A percentile compares a stretch with the other conserved stretches of the same genome.
These are phyloP conservation scores for Suillus luteus DNA, from an alignment of 768 basidiomycete species.

Conservation along the genomic window DNA sequence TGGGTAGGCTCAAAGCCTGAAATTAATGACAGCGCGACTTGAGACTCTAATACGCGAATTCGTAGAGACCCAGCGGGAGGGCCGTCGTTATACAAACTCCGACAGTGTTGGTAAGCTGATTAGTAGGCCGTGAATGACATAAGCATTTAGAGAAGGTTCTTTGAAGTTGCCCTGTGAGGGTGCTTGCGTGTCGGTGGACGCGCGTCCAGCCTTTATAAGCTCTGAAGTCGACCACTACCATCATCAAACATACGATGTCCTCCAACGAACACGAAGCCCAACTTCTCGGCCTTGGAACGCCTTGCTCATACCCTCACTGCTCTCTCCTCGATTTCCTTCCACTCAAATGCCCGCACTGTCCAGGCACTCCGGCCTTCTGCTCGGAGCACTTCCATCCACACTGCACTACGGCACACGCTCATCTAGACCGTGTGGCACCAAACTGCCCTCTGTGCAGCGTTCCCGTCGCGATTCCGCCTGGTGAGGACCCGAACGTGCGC, in stretches of 20 bases:
- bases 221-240: constrained; percentile 5
- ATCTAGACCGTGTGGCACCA: constrained; percentile 73
- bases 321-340: constrained; percentile 81
- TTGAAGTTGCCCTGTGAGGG: not conserved
- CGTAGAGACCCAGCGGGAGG: no score
- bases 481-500: constrained; percentile 77
- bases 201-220: constrained; percentile 30
- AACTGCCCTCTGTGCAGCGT: constrained; percentile 77
- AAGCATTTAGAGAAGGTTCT: not conserved
- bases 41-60: no score
- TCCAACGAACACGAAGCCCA: constrained; percentile 48
- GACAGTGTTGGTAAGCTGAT: no score
- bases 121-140: not conserved
- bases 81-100: no score
- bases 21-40: no score
- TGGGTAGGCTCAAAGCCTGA: no score
- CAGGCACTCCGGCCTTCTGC: constrained; percentile 56
- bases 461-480: constrained; percentile 73
- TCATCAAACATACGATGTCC: constrained; percentile 25
- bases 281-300: constrained; percentile 66
- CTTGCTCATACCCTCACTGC: constrained; percentile 70
- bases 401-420: constrained; percentile 65
- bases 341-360: constrained; percentile 84
- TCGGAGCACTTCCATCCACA: constrained; percentile 73
- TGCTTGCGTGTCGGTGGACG: constrained; percentile 27